These are phyloP conservation scores for Eugenia klotzschiana DNA, from an alignment of 441 rosid species.

Conservation along the genomic window DNA sequence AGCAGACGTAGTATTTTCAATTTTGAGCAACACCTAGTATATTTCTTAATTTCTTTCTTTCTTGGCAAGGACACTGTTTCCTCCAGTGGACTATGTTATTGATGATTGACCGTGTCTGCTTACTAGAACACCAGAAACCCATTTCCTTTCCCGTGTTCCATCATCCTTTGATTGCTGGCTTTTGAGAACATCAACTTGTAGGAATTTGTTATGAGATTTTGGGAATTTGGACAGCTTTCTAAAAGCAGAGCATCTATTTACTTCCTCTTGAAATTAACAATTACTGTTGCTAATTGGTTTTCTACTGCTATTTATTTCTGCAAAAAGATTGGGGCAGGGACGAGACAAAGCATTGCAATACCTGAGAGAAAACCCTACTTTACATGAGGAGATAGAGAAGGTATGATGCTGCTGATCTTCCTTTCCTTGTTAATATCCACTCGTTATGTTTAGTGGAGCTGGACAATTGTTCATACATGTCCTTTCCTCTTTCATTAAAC, in stretches of 20 bases:
- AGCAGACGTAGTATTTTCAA: not conserved
- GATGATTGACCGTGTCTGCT: not conserved
- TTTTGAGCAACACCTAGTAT: not conserved
- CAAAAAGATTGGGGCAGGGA: constrained; percentile 78
- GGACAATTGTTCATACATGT: not conserved
- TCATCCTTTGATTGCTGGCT: not conserved
- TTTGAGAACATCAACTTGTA: not conserved
- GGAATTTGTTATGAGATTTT: not conserved
- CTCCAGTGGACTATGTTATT: not conserved
- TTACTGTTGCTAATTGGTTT: not conserved
- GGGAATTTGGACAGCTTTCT: not conserved
- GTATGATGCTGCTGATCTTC: constrained; percentile 16
- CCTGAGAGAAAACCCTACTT: constrained; percentile 54
- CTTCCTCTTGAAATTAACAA: not conserved
- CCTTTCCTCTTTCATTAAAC: not conserved
- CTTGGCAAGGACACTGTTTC: not conserved
- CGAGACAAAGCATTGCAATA: constrained; percentile 77
- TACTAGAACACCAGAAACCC: not conserved
- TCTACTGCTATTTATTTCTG: not conserved
- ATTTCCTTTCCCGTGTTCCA: not conserved
- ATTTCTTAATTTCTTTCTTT: not conserved
- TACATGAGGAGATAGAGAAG: constrained; percentile 67
- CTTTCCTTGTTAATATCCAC: not conserved
- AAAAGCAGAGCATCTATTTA: not conserved
- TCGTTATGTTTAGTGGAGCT: not conserved